Conservation (phyloP, 140 eudicot genomes). For the Cichorium intybus region DNA sequence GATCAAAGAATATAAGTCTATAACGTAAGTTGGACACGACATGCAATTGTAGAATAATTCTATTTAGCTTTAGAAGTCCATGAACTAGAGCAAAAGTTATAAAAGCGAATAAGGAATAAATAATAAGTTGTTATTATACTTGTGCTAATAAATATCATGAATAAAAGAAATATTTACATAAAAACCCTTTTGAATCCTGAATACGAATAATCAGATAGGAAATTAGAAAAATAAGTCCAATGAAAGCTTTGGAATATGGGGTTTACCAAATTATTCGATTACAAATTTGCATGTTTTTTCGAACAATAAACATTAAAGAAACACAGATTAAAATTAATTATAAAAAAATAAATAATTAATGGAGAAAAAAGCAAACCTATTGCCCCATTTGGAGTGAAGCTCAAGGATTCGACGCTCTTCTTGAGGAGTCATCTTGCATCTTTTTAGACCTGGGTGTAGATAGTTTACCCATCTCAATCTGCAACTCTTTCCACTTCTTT, state of each 20-base stretch:
- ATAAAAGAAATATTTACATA: background rate
- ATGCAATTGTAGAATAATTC: constrained; percentile 15
- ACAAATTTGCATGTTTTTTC: background rate
- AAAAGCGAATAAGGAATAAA: constrained; percentile 19
- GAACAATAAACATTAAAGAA: background rate
- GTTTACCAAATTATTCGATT: background rate
- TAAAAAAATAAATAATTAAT: background rate
- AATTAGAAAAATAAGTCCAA: background rate
- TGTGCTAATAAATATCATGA: constrained; percentile 13
- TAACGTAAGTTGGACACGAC: background rate
- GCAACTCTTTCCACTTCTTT: constrained; percentile 97
- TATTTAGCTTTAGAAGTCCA: constrained; percentile 22
- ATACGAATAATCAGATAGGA: background rate
- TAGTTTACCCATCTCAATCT: constrained; percentile 96
- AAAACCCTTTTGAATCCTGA: background rate
- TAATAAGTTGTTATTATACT: constrained; percentile 8
- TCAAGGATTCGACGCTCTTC: constrained; percentile 80
- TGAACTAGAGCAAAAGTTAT: constrained; percentile 21
- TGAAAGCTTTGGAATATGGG: background rate
- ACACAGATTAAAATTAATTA: background rate
- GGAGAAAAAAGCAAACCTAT: constrained; percentile 47
- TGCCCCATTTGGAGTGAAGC: constrained; percentile 95
- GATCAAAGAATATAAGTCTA: constrained; percentile 10
- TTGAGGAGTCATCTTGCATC: constrained; percentile 94
- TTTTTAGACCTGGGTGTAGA: constrained; percentile 81